Evolutionary conservation across 768 basidiomycete species (phyloP).

Genomic region (Paxillus ammoniavirescens): DNA sequence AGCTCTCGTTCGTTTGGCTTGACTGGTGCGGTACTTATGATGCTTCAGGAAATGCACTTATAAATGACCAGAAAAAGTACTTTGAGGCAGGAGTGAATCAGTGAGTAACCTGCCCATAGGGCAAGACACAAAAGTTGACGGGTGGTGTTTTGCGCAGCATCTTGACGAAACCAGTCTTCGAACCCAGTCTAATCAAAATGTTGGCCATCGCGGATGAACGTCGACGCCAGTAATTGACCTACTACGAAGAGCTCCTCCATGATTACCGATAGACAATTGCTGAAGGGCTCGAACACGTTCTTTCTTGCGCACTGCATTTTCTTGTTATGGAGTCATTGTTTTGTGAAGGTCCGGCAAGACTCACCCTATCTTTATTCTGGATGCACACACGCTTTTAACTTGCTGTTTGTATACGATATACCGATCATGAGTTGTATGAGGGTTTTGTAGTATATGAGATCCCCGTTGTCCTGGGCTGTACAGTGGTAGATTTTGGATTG

Average conservation of each 20-base stretch:
- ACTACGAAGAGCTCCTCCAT: neutral
- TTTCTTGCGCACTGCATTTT: neutral
- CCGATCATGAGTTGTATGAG: neutral
- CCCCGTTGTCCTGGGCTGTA: neutral
- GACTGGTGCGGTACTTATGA: constrained; percentile 4
- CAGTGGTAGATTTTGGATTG: neutral
- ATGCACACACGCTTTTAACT: neutral
- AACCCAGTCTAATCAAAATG: constrained; percentile 47
- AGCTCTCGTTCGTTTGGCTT: constrained; percentile 7
- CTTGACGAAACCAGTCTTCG: constrained; percentile 76
- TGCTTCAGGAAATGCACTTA: constrained; percentile 49
- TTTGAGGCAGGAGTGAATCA: constrained; percentile 72
- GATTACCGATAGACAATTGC: neutral
- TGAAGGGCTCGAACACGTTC: neutral
- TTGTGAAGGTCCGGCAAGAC: no score
- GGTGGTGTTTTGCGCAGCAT: constrained; percentile 43
- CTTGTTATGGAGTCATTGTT: neutral
- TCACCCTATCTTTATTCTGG: neutral
- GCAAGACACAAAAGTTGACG: neutral
- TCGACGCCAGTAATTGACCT: constrained; percentile 15
- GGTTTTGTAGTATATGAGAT: neutral
- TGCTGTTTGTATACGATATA: neutral
- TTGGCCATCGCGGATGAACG: constrained; percentile 43
- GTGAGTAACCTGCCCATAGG: constrained; percentile 38
- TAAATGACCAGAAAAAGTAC: constrained; percentile 72